Evolutionary conservation across 345 rosid species (phyloP).

Genomic region (Gossypium anomalum): DNA sequence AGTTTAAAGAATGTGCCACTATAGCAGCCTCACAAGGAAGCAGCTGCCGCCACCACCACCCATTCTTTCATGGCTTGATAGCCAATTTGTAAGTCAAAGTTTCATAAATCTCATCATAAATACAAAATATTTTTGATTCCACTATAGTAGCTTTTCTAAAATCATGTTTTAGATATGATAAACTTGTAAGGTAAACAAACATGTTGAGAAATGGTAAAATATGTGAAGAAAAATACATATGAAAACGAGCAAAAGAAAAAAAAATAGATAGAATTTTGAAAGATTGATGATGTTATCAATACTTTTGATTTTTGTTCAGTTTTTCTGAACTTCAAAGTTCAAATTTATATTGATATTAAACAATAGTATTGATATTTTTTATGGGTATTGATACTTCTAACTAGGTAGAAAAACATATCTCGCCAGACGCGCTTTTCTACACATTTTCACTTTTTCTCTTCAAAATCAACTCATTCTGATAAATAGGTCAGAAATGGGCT

Average conservation of each 20-base stretch:
- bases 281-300: no score
- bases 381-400: no score
- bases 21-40: constrained; percentile 15
- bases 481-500: no score
- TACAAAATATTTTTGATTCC: constrained; percentile 9
- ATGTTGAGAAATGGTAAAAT: neutral
- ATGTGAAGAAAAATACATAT: neutral
- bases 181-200: neutral
- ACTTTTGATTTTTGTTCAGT: no score
- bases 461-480: no score
- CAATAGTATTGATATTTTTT: no score
- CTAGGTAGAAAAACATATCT: no score
- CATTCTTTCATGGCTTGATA: constrained; percentile 38
- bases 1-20: constrained; percentile 22
- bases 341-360: no score
- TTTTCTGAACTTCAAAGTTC: no score
- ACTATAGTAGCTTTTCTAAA: neutral
- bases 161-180: neutral
- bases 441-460: no score
- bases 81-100: constrained; percentile 43
- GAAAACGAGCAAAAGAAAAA: neutral
- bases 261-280: neutral
- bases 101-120: constrained; percentile 30
- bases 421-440: no score
- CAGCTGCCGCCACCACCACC: constrained; percentile 19